Base-by-base conservation (phyloP, 164 flowering plant genomes). In the Piper longum region DNA sequence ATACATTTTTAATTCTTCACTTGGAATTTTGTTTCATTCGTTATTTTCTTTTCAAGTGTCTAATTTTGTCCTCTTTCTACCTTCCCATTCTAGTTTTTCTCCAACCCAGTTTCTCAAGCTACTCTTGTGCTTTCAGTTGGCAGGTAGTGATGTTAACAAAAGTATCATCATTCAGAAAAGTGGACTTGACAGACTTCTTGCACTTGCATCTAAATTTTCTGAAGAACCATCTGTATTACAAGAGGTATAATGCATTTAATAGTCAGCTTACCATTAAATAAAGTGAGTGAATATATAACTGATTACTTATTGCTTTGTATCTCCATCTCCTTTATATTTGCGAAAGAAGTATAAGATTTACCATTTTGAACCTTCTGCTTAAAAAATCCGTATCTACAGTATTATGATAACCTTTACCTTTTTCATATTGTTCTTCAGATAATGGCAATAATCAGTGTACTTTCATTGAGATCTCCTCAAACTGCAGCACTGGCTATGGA, bases 101-200 rank as follows among this genome's bases (percentile, higher is more conserved):
- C 36, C 36, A 26, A 26, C 36, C 36, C 36, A 2, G 36, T 26
- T 48, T 9, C 11, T 5, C 11, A 48, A 9, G 3, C 7, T 48
- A 48, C 11, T 48, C 14, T 48, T 48, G 3, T 48, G 52, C 14
- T 48, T 48, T 12, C 52, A 93, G 99, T 75, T 90, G 85, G 99
- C 97, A 67, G 97, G 96, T 69, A 93, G 99, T 66, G 97, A 93
- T 68, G 68, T 82, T 41, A 90, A 88, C 67, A 93, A 93, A 77
- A 79, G 62, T 70, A 69, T 79, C 43, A 90, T 90, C 63, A 79
- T 87, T 61, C 89, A 83, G 72, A 87, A 80, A 69, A 73, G 81
- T 7, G 99, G 99, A 64, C 54, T 88, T 72, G 82, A 88, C 64
- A 78, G 69, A 70, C 76, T 93, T 57, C 77, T 93, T 64, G 78